Base-by-base conservation (phyloP, 2,329 filamentous ascomycete genomes). In the Claviceps africana region DNA sequence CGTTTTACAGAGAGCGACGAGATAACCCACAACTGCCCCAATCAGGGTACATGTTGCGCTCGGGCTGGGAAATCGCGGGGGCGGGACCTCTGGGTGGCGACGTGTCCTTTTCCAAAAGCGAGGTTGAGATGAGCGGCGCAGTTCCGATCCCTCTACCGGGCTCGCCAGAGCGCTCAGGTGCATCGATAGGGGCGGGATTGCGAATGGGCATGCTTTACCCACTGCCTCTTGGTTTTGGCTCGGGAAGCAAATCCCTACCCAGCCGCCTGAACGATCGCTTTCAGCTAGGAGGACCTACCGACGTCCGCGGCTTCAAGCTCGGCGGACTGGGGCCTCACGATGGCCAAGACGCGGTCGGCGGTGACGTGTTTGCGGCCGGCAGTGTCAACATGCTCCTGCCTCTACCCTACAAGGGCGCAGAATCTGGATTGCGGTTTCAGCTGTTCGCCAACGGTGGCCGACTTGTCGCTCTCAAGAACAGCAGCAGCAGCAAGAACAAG, bases 191-290 rank as follows among this genome's bases (percentile, higher is more conserved):
- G 3, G 86, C 81, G 17, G 87, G 90, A 15, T 71, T 97, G 52
- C 80, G 91, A 50, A 80, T 86, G 21, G 93, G 93, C 37, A 65
- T 95, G 48, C 74, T 98, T 9, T 95, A 85, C 64, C 93, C 93
- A 1, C 73, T 98, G 17, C 77, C 86, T 1, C 70, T 85, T 8
- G 81, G 81, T 7, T 79, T 75, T 59, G 67, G 70, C 17, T 60
- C 75, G 50, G 61, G 68, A 19, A 71, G 72, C 48, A 70, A 72
- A 21, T 77, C 83, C 0, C 73, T 77, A 25, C 79, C 84, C 4
- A 94, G 87, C 58, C 82, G 88, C 31, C 78, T 97, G 62, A 96
- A 94, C 64, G 93, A 98, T 67, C 88, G 93, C 45, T 98, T 98
- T 72, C 82, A 89, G 62, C 85, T 98, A 33, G 93, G 93, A 44